Evolutionary conservation across 2,329 filamentous ascomycete species (phyloP).

Genomic region (Pyricularia sp.): DNA sequence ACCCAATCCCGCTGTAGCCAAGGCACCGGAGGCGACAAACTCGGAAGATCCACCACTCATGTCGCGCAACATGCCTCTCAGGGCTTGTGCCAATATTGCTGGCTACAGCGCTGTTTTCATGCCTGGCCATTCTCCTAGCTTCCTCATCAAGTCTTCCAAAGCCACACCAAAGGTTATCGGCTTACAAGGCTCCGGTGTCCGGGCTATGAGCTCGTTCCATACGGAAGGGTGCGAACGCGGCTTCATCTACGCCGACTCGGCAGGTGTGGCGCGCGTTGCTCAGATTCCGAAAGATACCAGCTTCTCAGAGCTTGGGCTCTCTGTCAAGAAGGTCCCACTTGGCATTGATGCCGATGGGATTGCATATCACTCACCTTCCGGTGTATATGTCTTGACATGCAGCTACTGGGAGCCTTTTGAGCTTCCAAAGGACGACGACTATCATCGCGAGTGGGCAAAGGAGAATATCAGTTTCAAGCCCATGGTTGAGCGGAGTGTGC

Average conservation of each 20-base stretch:
- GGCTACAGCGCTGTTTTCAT: conserved; percentile 79
- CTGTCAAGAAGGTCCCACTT: conserved; percentile 62
- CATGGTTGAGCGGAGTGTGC: conserved; percentile 56
- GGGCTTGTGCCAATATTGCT: conserved; percentile 53
- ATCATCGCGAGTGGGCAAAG: conserved; percentile 69
- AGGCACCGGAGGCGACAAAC: conserved; percentile 37
- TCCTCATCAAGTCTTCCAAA: conserved; percentile 74
- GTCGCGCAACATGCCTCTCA: conserved; percentile 39
- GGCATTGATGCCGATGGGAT: conserved; percentile 63
- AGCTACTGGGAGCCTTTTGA: conserved; percentile 63
- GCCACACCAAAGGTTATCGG: conserved; percentile 67
- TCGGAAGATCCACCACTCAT: conserved; percentile 28
- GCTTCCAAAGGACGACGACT: conserved; percentile 77
- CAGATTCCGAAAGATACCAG: conserved; percentile 58
- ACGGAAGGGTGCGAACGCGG: conserved; percentile 69
- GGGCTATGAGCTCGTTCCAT: conserved; percentile 67
- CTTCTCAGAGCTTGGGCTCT: conserved; percentile 67
- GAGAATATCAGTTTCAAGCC: conserved; percentile 61
- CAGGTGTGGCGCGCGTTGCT: conserved; percentile 65
- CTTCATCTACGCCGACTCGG: conserved; percentile 70
- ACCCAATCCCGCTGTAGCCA: conserved; percentile 58
- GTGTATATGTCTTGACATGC: conserved; percentile 69
- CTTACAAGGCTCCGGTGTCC: conserved; percentile 58
- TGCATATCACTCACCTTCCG: conserved; percentile 65
- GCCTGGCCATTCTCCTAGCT: conserved; percentile 68